Conservation (phyloP, 2,329 filamentous ascomycete genomes). For the Alternaria consortialis region DNA sequence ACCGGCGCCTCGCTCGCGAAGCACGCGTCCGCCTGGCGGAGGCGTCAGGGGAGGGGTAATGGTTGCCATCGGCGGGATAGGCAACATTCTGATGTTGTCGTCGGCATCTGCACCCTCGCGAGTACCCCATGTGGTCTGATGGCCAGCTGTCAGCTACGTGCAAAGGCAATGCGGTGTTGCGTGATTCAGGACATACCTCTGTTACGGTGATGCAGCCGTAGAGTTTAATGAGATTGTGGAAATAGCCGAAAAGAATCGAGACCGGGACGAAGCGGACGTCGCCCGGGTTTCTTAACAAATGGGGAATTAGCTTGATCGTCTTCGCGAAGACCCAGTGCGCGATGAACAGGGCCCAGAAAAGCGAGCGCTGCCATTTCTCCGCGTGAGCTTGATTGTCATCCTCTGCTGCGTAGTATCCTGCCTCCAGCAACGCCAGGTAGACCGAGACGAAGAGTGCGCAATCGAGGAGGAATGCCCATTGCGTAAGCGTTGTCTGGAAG, state of each 20-base stretch:
- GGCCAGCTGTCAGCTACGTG: constrained; percentile 28
- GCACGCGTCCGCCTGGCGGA: constrained; percentile 43
- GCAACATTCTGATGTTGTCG: constrained; percentile 53
- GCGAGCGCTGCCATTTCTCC: constrained; percentile 33
- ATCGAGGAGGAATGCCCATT: constrained; percentile 83
- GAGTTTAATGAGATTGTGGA: constrained; percentile 91
- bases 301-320: constrained; percentile 86
- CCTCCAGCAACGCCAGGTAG: constrained; percentile 43
- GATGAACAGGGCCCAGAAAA: constrained; percentile 46
- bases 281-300: constrained; percentile 83
- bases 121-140: constrained; percentile 92
- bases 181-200: constrained; percentile 45
- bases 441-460: constrained; percentile 53
- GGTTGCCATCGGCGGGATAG: constrained; percentile 44
- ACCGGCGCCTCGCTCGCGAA: constrained; percentile 48
- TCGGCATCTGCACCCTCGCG: constrained; percentile 89
- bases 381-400: constrained; percentile 23
- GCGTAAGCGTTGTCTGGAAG: constrained; percentile 90
- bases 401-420: constrained; percentile 39
- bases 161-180: constrained; percentile 23
- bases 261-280: constrained; percentile 82
- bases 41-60: constrained; percentile 49
- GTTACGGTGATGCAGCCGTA: constrained; percentile 79
- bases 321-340: constrained; percentile 77
- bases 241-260: constrained; percentile 91